Evolutionary conservation across 2,329 filamentous ascomycete genomes (phyloP), one percentile per base, ranked within the genome.

Genomic region (Ophiostoma tasmaniense): DNA sequence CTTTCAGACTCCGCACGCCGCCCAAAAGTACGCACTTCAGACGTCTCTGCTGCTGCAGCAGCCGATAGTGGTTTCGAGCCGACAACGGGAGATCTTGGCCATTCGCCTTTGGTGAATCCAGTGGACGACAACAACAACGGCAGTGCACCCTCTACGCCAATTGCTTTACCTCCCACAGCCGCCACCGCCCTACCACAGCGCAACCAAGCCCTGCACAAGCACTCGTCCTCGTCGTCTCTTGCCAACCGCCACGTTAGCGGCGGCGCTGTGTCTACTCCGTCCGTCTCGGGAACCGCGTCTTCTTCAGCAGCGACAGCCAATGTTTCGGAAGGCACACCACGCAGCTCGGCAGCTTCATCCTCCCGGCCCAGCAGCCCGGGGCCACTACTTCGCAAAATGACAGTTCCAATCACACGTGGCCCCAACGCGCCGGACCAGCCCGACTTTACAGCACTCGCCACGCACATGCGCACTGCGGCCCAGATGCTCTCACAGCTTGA

Each of bases 401-500:
- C 87, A 3, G 73, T 90, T 33, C 81, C 84, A 22, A 80, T 82
- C 64, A 82, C 82, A 67, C 82, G 85, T 65, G 85, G 83, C 11
- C 66, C 64, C 14, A 81, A 81, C 33, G 80, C 84, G 20, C 79
- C 81, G 13, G 90, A 93, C 70, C 90, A 92, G 75, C 89, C 90
- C 1, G 91, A 95, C 75, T 90, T 94, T 73, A 92, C 90, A 13
- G 91, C 91, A 2, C 80, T 95, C 39, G 92, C 91, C 14, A 93
- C 91, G 14, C 91, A 95, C 76, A 95, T 95, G 91, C 87, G 91
- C 25, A 93, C 91, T 3, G 91, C 91, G 3, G 92, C 91, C 17
- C 90, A 93, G 77, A 95, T 95, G 91, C 81, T 95, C 61, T 90
- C 91, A 17, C 91, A 95, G 74, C 83, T 95, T 11, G 91, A 95